Evolutionary conservation across 441 rosid species (phyloP), one percentile per base, ranked within the genome.

Genomic region (Adansonia madagascariensis): DNA sequence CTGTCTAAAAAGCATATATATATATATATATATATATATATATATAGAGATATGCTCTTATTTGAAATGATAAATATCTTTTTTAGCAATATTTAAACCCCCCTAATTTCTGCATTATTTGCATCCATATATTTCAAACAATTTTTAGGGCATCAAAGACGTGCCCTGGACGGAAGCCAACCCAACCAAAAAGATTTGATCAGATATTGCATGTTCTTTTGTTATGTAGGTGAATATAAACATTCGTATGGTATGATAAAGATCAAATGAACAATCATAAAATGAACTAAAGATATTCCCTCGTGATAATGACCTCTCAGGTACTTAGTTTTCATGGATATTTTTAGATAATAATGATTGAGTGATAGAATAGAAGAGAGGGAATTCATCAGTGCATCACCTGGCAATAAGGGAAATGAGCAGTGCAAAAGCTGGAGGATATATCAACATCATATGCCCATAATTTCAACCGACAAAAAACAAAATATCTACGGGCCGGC

Each of bases 1-100:
- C 14, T 52, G 49, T 61, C 75, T n/a, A 59, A 56, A 65, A 55
- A 18, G 55, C 68, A 9, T 74, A 60, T 31, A 39, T 50, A n/a
- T n/a, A n/a, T n/a, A 24, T 24, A 24, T 24, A 24, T 24, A 24
- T 24, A 24, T 24, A 24, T 24, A 24, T 24, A 24, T 24, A 24
- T 24, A 24, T 24, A 24, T 24, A 24, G 0, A 24, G 0, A 27
- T 27, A 50, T 14, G 55, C 55, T 17, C 3, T 63, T 52, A 10
- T 41, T 39, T 18, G 31, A 43, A 43, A 9, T 46, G 2, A 17
- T 1, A 18, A 9, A 43, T 41, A 18, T 17, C 53, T 1, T 18
- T 44, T 44, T 1, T 27, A 27, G 31, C 31, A 27, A 27, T 27
- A 27, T 27, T 27, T 27, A 27, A 27, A 1, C 2, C 31, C 31